A percentile compares a stretch with the other conserved stretches of the same genome.
phyloP scores from a whole-genome alignment of 306 rosid species.

The Casuarina equisetifolia region DNA sequence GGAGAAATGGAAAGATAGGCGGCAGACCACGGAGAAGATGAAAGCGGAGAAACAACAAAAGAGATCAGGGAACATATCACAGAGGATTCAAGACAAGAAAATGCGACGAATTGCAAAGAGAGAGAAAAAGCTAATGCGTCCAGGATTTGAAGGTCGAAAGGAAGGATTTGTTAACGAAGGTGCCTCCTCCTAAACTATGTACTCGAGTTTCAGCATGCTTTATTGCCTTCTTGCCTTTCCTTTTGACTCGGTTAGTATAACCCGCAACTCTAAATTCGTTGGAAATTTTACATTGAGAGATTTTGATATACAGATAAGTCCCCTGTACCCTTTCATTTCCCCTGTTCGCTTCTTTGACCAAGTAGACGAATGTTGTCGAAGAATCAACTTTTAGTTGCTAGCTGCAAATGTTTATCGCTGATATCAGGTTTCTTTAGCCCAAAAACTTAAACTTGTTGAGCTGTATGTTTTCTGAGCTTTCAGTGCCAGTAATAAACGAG shows the following conservation, averaged over 20 bases:
- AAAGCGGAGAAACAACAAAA: constrained; percentile 70
- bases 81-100: constrained; percentile 67
- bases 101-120: constrained; percentile 67
- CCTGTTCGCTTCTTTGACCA: too few species aligned
- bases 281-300: not conserved
- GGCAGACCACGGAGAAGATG: constrained; percentile 59
- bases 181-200: not conserved
- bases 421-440: not conserved
- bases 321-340: not conserved
- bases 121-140: constrained; percentile 87
- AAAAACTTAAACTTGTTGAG: not conserved
- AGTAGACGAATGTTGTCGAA: not conserved
- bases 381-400: not conserved
- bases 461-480: not conserved
- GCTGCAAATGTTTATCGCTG: constrained; percentile 3
- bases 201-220: constrained; percentile 11
- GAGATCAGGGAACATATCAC: constrained; percentile 71
- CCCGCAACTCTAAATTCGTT: not conserved
- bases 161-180: constrained; percentile 61
- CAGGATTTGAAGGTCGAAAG: constrained; percentile 89
- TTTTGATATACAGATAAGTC: not conserved
- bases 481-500: not conserved
- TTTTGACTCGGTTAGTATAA: not conserved
- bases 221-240: not conserved
- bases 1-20: constrained; percentile 74